Percentiles rank a stretch among this genome's conserved stretches.
These are phyloP conservation scores for Sporothrix luriei DNA, from an alignment of 2,329 filamentous ascomycete genomes.

Conservation along the genomic window DNA sequence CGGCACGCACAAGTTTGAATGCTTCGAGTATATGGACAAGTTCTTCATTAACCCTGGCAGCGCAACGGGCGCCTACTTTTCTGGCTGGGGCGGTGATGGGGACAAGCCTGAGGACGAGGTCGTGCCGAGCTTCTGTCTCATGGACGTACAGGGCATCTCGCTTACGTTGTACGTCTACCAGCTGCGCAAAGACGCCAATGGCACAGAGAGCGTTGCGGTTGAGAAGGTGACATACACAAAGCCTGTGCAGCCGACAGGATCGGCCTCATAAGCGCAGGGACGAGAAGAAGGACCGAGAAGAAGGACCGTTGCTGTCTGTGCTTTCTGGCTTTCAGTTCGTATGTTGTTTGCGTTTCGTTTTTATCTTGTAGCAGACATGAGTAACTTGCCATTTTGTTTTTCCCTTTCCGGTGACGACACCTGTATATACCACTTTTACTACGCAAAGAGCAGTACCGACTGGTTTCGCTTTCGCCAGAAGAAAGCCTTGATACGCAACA, in stretches of 20 bases:
- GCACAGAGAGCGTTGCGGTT: conserved; percentile 76
- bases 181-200: conserved; percentile 73
- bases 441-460: neutral
- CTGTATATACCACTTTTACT: conserved; percentile 28
- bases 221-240: conserved; percentile 88
- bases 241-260: conserved; percentile 62
- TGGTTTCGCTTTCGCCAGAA: no score
- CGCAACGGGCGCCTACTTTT: conserved; percentile 65
- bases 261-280: conserved; percentile 48
- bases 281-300: no score
- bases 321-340: neutral
- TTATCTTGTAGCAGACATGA: conserved; percentile 10
- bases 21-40: conserved; percentile 74
- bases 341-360: neutral
- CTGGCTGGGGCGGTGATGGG: conserved; percentile 63
- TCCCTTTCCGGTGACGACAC: neutral
- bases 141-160: conserved; percentile 98
- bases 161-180: conserved; percentile 95
- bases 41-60: conserved; percentile 72
- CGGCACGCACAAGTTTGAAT: conserved; percentile 69
- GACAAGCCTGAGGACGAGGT: conserved; percentile 77
- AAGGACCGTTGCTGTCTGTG: neutral
- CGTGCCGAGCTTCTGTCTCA: conserved; percentile 89
- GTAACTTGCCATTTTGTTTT: neutral
- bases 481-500: neutral